Base-by-base conservation (phyloP, 371 early-diverging fungal species). In the Mucor piriformis region DNA sequence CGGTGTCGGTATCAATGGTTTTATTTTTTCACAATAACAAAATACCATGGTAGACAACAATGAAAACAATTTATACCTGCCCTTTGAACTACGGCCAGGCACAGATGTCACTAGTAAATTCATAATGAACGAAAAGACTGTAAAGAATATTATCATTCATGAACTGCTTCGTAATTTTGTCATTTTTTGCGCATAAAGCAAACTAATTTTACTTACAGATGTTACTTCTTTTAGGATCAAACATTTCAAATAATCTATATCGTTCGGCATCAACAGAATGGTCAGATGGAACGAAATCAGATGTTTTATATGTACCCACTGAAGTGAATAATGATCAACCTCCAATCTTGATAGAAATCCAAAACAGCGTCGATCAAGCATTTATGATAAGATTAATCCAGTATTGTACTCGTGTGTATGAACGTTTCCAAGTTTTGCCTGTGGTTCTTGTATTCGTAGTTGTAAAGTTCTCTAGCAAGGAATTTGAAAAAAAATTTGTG, bases 361-460 rank as follows among this genome's bases (percentile, higher is more conserved):
- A 61, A 54, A 48, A 49, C 43, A 54, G 12, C 43, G 55, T 54
- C 33, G 55, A 61, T 50, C 54, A 61, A 60, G 48, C 34, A 47
- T 60, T 60, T 24, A 57, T 53, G 47, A 52, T 44, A 44, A 51
- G 59, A 35, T 52, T 52, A 58, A 58, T 58, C 27, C 52, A 52
- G 34, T 59, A 52, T 44, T 59, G 53, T 35, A 38, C 54, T 54
- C 48, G 40, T 54, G 48, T 18, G 54, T 48, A 24, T 60, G 48
- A 60, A 35, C 38, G 48, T 60, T 60, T 24, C 27, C n/a, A 60
- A 54, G 60, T 60, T 33, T 53, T 60, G 24, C 60, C 60, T 60
- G 32, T 53, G 24, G 48, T 60, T 33, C 60, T 46, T 59, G 53
- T 59, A 44, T 44, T 52, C 27, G 52, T 52, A 46, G 51, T 46